Conservation (phyloP, 371 early-diverging fungal species). For the Apophysomyces ossiformis region DNA sequence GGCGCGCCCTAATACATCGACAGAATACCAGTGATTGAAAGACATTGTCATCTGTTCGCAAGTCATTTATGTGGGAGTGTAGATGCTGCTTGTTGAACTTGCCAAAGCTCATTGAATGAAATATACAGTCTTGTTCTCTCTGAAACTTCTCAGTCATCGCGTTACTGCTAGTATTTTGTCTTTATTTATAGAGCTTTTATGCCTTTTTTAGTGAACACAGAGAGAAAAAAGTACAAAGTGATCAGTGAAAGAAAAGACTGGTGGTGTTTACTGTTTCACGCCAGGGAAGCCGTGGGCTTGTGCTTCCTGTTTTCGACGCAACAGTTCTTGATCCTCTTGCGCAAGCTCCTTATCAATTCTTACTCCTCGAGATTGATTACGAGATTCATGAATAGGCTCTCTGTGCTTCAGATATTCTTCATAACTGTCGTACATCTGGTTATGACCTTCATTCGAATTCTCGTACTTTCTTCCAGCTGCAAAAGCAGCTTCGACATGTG, state of each 20-base stretch:
- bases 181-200: too few species aligned
- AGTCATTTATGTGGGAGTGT: too few species aligned
- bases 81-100: too few species aligned
- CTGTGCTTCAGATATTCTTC: conserved; percentile 15
- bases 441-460: conserved; percentile 19
- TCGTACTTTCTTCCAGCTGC: conserved; percentile 19
- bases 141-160: too few species aligned
- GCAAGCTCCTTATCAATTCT: conserved; percentile 20
- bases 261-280: not conserved
- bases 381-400: conserved; percentile 9
- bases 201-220: too few species aligned
- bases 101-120: too few species aligned
- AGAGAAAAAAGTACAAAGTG: not conserved
- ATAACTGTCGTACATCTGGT: conserved; percentile 20
- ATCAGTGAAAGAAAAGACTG: not conserved
- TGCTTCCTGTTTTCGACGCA: conserved; percentile 12
- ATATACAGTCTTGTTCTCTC: too few species aligned
- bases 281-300: not conserved
- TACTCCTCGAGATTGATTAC: conserved; percentile 15
- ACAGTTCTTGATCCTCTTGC: conserved; percentile 17
- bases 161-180: too few species aligned
- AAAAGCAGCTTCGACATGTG: conserved; percentile 22
- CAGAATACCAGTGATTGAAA: too few species aligned
- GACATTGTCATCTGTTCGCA: too few species aligned
- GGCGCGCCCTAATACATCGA: too few species aligned